Percentiles rank a stretch among this genome's conserved stretches.
These are phyloP conservation scores for Drechslerella dactyloides DNA, from an alignment of 2,329 filamentous ascomycete genomes.

Conservation along the genomic window DNA sequence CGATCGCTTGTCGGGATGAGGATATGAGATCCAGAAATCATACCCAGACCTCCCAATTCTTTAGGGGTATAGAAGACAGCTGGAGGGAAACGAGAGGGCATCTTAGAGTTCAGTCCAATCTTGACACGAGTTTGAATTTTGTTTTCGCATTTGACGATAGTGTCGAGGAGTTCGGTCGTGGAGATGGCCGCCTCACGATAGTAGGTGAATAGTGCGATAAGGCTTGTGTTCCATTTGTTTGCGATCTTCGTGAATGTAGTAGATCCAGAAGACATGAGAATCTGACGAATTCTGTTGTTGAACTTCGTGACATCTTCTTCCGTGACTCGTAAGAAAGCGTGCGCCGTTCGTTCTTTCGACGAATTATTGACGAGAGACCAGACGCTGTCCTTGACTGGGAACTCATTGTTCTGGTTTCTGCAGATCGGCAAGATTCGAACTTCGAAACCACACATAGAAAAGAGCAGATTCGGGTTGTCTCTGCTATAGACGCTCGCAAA, in stretches of 20 bases:
- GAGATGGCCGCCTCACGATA: conserved; percentile 97
- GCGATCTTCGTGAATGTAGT: conserved; percentile 99
- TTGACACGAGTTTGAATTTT: conserved; percentile 99
- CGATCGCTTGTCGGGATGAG: conserved; percentile 97
- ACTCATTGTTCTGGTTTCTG: conserved; percentile 93
- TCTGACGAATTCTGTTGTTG: conserved; percentile 98
- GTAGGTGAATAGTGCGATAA: conserved; percentile 97
- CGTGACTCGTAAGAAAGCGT: conserved; percentile 96
- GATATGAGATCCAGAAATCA: conserved; percentile 99
- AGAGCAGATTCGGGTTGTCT: conserved; percentile 95
- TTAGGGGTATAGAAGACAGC: conserved; percentile 99
- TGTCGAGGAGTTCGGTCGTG: conserved; percentile 90
- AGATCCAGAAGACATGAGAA: conserved; percentile 98
- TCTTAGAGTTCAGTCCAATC: conserved; percentile 98
- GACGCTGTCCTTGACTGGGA: conserved; percentile 95
- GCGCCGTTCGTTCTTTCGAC: conserved; percentile 93
- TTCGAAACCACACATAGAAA: conserved; percentile 98
- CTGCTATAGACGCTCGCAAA: conserved; percentile 97
- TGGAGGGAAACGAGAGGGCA: conserved; percentile 97
- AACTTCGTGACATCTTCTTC: conserved; percentile 98
- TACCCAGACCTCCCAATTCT: conserved; percentile 92
- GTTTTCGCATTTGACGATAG: conserved; percentile 98
- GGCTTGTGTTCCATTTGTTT: conserved; percentile 98
- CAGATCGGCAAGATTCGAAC: conserved; percentile 95
- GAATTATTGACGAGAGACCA: conserved; percentile 97